These are phyloP conservation scores for Beauveria sp. DNA, from an alignment of 2,329 filamentous ascomycete genomes.

Conservation along the genomic window DNA sequence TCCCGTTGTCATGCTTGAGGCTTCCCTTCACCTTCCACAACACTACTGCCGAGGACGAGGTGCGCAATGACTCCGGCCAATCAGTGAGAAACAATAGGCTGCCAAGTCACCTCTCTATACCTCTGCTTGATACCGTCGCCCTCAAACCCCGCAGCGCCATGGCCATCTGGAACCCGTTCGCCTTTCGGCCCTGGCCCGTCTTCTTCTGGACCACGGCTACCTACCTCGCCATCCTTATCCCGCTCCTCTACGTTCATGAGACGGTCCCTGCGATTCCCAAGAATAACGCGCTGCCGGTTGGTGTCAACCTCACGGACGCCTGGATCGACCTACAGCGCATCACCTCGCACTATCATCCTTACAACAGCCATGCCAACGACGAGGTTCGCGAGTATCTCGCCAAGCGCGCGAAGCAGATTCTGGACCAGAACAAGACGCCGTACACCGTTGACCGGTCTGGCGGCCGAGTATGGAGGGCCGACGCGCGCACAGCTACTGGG, in stretches of 20 bases:
- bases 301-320: conserved; percentile 75
- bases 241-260: conserved; percentile 66
- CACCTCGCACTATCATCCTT: conserved; percentile 73
- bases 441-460: conserved; percentile 34
- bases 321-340: conserved; percentile 77
- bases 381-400: conserved; percentile 70
- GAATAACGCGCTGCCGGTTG: conserved; percentile 39
- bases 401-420: conserved; percentile 59
- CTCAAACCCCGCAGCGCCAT: background rate
- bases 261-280: conserved; percentile 55
- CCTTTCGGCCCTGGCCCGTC: conserved; percentile 74
- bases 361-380: conserved; percentile 80
- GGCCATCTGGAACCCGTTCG: conserved; percentile 47
- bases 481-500: background rate
- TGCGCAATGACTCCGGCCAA: background rate
- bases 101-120: background rate
- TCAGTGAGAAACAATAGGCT: background rate
- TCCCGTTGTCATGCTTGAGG: background rate
- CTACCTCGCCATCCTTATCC: conserved; percentile 71
- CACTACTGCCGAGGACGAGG: background rate
- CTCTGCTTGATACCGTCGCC: background rate
- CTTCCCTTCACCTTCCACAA: background rate
- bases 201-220: conserved; percentile 68
- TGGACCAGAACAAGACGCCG: conserved; percentile 50
- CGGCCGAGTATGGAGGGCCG: conserved; percentile 21